phyloP scores from a whole-genome alignment of 2,329 filamentous ascomycete genomes.

The Colletotrichum euphorbiae region DNA sequence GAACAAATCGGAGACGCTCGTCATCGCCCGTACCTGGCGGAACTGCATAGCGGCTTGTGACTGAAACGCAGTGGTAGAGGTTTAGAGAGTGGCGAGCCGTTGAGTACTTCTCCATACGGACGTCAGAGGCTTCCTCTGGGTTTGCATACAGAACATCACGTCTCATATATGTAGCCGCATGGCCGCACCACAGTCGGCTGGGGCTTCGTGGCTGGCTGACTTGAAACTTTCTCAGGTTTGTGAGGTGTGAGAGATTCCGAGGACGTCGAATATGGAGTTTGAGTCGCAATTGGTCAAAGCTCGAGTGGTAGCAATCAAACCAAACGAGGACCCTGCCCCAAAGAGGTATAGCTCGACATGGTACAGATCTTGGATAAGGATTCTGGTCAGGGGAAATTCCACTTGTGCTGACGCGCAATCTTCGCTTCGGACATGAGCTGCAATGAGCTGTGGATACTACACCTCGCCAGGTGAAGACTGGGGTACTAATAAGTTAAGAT shows the following conservation, averaged over 20 bases:
- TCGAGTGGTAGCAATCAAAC: neutral
- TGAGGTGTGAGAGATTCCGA: neutral
- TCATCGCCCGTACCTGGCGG: constrained; percentile 8
- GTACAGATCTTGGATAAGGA: neutral
- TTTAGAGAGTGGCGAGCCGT: constrained; percentile 60
- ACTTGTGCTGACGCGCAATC: constrained; percentile 32
- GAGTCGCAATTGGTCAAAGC: constrained; percentile 1
- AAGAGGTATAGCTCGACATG: neutral
- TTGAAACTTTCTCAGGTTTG: neutral
- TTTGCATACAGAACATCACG: too few relatives aligned
- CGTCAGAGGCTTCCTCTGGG: constrained; percentile 26
- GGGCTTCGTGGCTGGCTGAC: neutral
- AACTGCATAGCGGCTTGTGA: constrained; percentile 57
- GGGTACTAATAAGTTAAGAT: neutral
- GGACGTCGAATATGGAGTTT: neutral
- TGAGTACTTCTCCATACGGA: constrained; percentile 56
- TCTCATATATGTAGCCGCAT: constrained; percentile 31
- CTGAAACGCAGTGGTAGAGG: constrained; percentile 59
- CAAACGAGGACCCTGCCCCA: neutral
- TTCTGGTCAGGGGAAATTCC: constrained; percentile 20
- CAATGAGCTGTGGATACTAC: constrained; percentile 22
- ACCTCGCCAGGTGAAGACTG: neutral
- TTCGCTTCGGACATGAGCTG: constrained; percentile 25
- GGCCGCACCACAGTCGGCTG: constrained; percentile 20
- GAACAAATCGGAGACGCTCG: constrained; percentile 24